phyloP scores from a whole-genome alignment of 177 flowering plant species.

The Tripterygium wilfordii region DNA sequence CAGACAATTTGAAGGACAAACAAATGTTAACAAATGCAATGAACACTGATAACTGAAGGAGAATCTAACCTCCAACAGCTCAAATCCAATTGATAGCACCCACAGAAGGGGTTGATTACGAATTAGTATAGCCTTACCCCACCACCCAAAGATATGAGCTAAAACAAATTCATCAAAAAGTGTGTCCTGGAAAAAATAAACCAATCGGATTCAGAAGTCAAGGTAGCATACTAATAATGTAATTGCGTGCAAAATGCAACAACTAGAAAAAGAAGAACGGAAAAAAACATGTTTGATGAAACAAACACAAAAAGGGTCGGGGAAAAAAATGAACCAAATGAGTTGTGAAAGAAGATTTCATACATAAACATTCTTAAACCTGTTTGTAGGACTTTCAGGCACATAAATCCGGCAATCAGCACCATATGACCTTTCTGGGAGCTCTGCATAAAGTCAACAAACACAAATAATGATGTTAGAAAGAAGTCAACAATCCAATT shows the following conservation, averaged over 20 bases:
- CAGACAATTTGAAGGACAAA: neutral
- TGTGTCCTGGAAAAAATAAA: conserved; percentile 62
- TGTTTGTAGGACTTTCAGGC: conserved; percentile 87
- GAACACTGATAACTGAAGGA: neutral
- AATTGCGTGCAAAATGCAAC: too few species aligned
- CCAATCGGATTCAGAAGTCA: too few species aligned
- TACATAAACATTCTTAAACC: conserved; percentile 99
- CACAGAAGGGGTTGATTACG: conserved; percentile 98
- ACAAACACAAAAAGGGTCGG: neutral
- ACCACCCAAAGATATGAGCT: conserved; percentile 99
- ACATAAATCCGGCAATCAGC: conserved; percentile 88
- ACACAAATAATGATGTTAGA: neutral
- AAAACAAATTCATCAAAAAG: conserved; percentile 94
- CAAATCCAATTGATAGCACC: conserved; percentile 96
- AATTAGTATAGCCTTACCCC: conserved; percentile 99
- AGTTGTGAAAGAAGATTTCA: conserved; percentile 53
- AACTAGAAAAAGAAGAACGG: too few species aligned
- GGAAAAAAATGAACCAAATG: conserved; percentile 7
- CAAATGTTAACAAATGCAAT: neutral
- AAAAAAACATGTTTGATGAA: too few species aligned
- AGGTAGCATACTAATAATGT: too few species aligned
- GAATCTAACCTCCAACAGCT: conserved; percentile 84
- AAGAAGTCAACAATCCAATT: too few species aligned
- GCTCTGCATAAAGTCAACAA: conserved; percentile 66
- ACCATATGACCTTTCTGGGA: conserved; percentile 98